Conservation (phyloP, 352 stramenopile genomes). For the Pythium periplocum region DNA sequence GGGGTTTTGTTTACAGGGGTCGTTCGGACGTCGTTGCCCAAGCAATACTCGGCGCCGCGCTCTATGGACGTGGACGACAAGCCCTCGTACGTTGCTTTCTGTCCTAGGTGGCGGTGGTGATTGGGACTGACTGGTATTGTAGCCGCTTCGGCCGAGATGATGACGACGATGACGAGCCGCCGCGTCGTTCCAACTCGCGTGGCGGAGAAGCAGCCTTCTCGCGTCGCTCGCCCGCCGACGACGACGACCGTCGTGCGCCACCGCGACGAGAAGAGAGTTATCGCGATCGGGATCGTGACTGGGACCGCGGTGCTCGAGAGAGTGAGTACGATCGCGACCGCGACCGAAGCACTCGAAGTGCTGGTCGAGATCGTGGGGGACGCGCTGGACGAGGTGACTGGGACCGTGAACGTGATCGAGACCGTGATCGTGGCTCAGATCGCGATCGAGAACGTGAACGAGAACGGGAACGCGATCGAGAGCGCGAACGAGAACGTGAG, state of each 20-base stretch:
- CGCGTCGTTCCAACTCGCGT: constrained; percentile 11
- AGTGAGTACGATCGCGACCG: constrained; percentile 6
- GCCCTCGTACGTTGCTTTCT: constrained; percentile 50
- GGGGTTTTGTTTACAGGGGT: constrained; percentile 30
- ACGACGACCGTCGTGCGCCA: constrained; percentile 28
- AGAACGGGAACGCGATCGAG: constrained; percentile 25
- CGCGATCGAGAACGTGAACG: constrained; percentile 30
- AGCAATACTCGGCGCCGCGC: constrained; percentile 74
- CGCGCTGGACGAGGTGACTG: constrained; percentile 28
- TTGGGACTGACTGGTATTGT: not conserved
- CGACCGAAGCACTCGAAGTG: not conserved
- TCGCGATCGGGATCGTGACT: constrained; percentile 2
- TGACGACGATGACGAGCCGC: constrained; percentile 39
- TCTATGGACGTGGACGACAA: constrained; percentile 74
- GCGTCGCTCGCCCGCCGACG: constrained; percentile 23
- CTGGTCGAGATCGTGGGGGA: constrained; percentile 17
- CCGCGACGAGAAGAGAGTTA: constrained; percentile 21
- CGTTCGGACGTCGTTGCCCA: constrained; percentile 63
- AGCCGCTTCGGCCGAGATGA: constrained; percentile 77
- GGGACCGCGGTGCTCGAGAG: constrained; percentile 1
- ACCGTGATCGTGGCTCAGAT: constrained; percentile 22
- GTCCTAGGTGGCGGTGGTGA: not conserved
- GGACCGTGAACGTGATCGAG: constrained; percentile 19
- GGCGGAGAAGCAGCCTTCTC: constrained; percentile 17
- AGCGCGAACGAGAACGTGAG: constrained; percentile 9